These are phyloP conservation scores for Saxophila tyrrhenica DNA, from an alignment of 495 filamentous ascomycete genomes.

Conservation along the genomic window DNA sequence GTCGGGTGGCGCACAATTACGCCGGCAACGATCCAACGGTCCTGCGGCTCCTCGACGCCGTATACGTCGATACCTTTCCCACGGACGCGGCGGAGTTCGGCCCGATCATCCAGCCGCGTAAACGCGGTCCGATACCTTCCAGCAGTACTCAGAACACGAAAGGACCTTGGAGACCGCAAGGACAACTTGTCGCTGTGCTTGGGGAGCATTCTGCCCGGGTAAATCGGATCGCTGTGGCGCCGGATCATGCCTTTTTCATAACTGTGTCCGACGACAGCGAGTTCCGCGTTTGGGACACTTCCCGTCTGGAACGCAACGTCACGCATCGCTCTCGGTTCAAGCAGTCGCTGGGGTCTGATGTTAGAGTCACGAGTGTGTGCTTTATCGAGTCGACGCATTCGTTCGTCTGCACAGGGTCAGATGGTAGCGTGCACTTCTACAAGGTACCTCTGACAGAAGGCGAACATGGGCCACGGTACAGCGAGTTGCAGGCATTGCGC, in stretches of 20 bases:
- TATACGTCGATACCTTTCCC: conserved; percentile 86
- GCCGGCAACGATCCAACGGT: conserved; percentile 81
- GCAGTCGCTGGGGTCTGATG: conserved; percentile 56
- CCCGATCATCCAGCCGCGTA: conserved; percentile 64
- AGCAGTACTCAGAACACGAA: conserved; percentile 34
- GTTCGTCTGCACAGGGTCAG: conserved; percentile 78
- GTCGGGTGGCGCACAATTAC: conserved; percentile 40
- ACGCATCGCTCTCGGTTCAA: conserved; percentile 81
- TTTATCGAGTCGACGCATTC: conserved; percentile 93
- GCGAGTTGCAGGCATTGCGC: conserved; percentile 61
- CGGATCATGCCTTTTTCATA: conserved; percentile 91
- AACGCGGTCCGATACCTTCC: conserved; percentile 53
- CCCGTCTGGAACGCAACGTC: conserved; percentile 77
- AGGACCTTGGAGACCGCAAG: conserved; percentile 71
- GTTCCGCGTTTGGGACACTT: conserved; percentile 89
- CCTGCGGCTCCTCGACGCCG: conserved; percentile 70
- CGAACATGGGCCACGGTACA: conserved; percentile 55
- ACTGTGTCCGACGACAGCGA: conserved; percentile 87
- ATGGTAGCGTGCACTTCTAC: conserved; percentile 83
- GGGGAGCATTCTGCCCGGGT: conserved; percentile 76
- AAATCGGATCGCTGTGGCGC: conserved; percentile 69
- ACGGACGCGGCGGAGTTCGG: conserved; percentile 69
- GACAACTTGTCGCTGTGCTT: conserved; percentile 73
- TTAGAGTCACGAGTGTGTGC: conserved; percentile 65
- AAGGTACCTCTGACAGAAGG: conserved; percentile 64